These are phyloP conservation scores for Silene coronaria DNA, from an alignment of 179 eudicot genomes.

Conservation along the genomic window DNA sequence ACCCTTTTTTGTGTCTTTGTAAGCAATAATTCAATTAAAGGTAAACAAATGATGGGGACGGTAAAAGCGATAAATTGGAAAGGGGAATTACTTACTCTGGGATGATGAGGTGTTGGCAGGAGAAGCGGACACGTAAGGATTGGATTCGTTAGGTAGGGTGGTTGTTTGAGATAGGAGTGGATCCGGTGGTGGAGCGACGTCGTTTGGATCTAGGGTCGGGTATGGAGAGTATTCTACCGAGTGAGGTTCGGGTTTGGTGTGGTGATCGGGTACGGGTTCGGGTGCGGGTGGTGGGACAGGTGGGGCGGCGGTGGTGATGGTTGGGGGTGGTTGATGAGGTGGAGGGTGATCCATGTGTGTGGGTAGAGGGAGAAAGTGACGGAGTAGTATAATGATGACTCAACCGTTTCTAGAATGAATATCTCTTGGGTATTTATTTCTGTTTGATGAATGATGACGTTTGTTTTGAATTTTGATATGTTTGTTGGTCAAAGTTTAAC, in stretches of 20 bases:
- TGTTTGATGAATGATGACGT: neutral
- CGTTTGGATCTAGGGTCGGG: conserved; percentile 57
- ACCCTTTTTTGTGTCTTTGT: too few species aligned
- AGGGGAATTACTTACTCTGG: conserved; percentile 38
- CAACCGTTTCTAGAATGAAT: neutral
- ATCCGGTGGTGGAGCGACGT: conserved; percentile 53
- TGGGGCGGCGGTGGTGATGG: conserved; percentile 7
- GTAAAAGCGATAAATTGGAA: neutral
- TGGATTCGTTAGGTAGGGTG: conserved; percentile 63
- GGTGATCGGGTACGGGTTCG: conserved; percentile 13
- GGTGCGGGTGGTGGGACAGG: neutral
- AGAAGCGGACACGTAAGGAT: conserved; percentile 68
- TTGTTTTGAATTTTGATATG: neutral
- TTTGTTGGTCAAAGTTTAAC: neutral
- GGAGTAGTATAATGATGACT: neutral
- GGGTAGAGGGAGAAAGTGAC: neutral
- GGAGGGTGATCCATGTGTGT: conserved; percentile 20
- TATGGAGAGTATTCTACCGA: conserved; percentile 58
- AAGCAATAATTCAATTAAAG: too few species aligned
- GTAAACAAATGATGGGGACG: too few species aligned
- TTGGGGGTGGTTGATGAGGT: conserved; percentile 21
- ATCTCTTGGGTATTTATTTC: too few species aligned
- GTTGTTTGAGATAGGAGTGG: conserved; percentile 25
- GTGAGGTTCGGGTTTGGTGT: conserved; percentile 19
- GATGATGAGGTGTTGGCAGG: conserved; percentile 47